Evolutionary conservation across 257 asterid species (phyloP), one percentile per base, ranked within the genome.

Genomic region (Gardenia jasminoides): DNA sequence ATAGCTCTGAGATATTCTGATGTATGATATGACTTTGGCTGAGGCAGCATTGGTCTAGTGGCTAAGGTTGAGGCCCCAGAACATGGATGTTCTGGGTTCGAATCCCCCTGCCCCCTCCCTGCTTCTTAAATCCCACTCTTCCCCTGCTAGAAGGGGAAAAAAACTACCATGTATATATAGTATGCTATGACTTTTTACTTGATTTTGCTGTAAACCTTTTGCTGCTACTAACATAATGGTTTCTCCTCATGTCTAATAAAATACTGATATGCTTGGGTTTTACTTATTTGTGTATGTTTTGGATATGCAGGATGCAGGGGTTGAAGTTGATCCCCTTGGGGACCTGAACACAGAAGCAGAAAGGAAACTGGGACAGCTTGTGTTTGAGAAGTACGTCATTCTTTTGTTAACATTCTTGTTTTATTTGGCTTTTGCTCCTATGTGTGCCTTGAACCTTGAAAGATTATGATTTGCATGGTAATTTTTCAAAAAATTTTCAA

Each of bases 271-370:
- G n/a, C 31, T 39, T 59, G n/a, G 17, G 43, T 75, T 75, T 48
- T 36, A 22, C n/a, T 33, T 75, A 22, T 20, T 56, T 19, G 2
- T 22, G 10, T 22, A 56, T 22, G 26, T 56, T 56, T 20, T 56
- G 64, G 64, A 19, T 56, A 56, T 56, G 78, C 87, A 94, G 98
- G 98, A 91, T 79, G 96, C 96, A 85, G 97, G 99, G 44, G 81
- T 90, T 67, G 96, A 93, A 83, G 82, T 93, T 71, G 99, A 94
- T 67, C 99, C 98, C 30, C 76, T 86, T 68, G 99, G 99, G 75
- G 99, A 94, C 85, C 93, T 94, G 72, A 94, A 88, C 86, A 93
- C 99, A 4, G 99, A 94, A 85, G 52, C 90, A 39, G 99, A 94
- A 86, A 85, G 98, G 79, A 93, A 88, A 81, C 90, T 93, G 71